A percentile compares a stretch with the other conserved stretches of the same genome.
These are phyloP conservation scores for Kodamaea ohmeri DNA, from an alignment of 1,139 yeast species.

Conservation along the genomic window DNA sequence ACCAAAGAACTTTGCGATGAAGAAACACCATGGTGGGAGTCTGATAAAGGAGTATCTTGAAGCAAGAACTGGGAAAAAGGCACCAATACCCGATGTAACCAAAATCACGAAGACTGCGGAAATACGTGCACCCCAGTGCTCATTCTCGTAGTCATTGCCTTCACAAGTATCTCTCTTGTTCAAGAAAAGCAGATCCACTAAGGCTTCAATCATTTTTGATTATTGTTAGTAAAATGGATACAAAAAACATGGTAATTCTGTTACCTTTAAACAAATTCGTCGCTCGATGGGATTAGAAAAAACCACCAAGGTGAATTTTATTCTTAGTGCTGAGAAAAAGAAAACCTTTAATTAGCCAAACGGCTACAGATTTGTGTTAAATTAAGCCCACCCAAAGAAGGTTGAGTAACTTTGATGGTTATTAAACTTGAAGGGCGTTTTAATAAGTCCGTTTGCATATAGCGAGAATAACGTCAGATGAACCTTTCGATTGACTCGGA, in stretches of 20 bases:
- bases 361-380: background rate
- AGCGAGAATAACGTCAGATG: background rate
- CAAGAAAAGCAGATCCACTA: slow-evolving; percentile 9
- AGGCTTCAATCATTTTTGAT: slow-evolving; percentile 8
- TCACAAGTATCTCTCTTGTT: slow-evolving; percentile 34
- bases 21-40: slow-evolving; percentile 60
- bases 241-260: background rate
- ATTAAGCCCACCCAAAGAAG: background rate
- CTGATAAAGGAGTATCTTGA: slow-evolving; percentile 52
- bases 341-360: background rate
- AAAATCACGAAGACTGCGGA: slow-evolving; percentile 71
- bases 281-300: slow-evolving; percentile 3
- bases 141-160: slow-evolving; percentile 38
- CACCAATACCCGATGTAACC: slow-evolving; percentile 54
- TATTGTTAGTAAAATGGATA: background rate
- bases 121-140: slow-evolving; percentile 60
- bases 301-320: slow-evolving; percentile 9
- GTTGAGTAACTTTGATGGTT: background rate
- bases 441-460: background rate
- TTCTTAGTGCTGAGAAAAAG: background rate
- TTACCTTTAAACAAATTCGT: slow-evolving; percentile 3
- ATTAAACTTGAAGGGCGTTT: background rate
- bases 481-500: too few species aligned
- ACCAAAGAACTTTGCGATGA: slow-evolving; percentile 80
- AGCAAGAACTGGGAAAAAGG: slow-evolving; percentile 58